Evolutionary conservation across 2,329 filamentous ascomycete genomes (phyloP), one percentile per base, ranked within the genome.

Genomic region (Rhinocladiella similis): DNA sequence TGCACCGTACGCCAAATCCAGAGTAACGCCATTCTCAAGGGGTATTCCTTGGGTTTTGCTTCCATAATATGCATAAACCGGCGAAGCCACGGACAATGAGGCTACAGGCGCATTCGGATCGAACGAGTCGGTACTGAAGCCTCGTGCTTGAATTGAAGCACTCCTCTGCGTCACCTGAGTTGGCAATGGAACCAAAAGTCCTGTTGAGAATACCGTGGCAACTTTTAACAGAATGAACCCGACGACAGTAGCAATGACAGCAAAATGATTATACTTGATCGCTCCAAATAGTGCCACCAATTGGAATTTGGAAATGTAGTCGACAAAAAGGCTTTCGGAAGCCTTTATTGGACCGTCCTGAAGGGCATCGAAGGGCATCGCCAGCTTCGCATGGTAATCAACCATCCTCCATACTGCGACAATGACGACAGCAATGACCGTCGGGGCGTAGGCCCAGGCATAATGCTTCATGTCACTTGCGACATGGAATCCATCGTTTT

Each of bases 341-440:
- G 63, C 53, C 10, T 61, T 53, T 12, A 60, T 46, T 9, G 63
- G 63, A 1, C 65, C 69, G 38, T 61, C 57, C 33, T 66, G 65
- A 19, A 72, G 62, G 47, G 68, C 66, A 27, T 68, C 65, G 67
- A 70, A 72, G 1, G 70, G 68, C 58, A 67, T 67, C 20, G 69
- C 56, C 45, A 67, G 62, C 58, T 70, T 72, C 48, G 63, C 63
- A 35, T 64, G 51, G 50, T 70, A 63, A 48, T 71, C 69, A 29
- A 72, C 68, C 59, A 70, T 67, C 27, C 64, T 63, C 69, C 69
- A 71, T 18, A 66, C 50, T 10, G 66, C 65, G 9, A 65, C 62
- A 18, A 68, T 56, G 20, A 72, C 46, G 14, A 71, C 66, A 42
- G 70, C 62, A 35, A 72, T 61, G 59, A 62, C 51, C 10, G 64